Base-by-base conservation (phyloP, 495 filamentous ascomycete genomes). In the Neurospora sp. region DNA sequence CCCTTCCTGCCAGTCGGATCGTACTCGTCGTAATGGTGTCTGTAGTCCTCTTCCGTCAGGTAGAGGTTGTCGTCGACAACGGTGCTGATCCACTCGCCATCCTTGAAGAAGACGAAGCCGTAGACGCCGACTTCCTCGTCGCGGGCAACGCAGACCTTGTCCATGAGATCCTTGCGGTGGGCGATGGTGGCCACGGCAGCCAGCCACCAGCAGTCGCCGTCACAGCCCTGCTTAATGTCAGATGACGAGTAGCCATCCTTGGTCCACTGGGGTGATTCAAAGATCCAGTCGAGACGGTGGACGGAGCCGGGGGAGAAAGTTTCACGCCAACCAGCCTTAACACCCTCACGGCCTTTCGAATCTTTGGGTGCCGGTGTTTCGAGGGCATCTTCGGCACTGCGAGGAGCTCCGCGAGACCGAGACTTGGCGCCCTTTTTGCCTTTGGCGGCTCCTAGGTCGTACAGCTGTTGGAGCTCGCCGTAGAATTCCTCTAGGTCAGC, bases 91-190 rank as follows among this genome's bases (percentile, higher is more conserved):
- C 92, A 94, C 75, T 93, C 91, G 41, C 92, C 91, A 76, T 94
- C 92, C 79, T 91, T 85, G 81, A 92, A 87, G 80, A 94, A 94
- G 14, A 94, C 91, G 77, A 94, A 94, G 2, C 92, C 92, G 78
- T 94, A 94, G 20, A 94, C 91, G 4, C 92, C 92, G 69, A 92
- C 86, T 61, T 85, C 83, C 76, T 93, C 90, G 76, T 94, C 86
- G 5, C 86, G 81, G 40, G 86, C 87, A 14, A 94, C 90, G 76
- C 92, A 94, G 12, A 94, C 85, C 59, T 86, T 87, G 71, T 90
- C 84, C 59, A 94, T 89, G 42, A 94, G 79, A 3, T 86, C 88
- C 61, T 86, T 79, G 76, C 91, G 89, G 74, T 91, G 92, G 12
- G 87, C 87, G 74, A 94, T 85, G 2, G 91, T 92, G 53, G 87